Evolutionary conservation across 805 yeast species (phyloP), one percentile per base, ranked within the genome.

Genomic region (Candida endomychidarum): DNA sequence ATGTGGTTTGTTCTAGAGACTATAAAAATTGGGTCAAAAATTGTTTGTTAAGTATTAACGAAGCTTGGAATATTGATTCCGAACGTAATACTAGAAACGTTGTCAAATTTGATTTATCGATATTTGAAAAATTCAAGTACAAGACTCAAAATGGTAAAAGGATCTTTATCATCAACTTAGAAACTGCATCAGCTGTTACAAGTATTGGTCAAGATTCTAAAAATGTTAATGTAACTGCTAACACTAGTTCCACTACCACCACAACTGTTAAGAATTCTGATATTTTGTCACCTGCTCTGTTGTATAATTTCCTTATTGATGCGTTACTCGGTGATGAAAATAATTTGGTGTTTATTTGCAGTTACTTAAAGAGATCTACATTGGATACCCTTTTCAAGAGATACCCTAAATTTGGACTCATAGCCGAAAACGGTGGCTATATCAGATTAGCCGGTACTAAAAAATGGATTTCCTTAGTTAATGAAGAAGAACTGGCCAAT

Each of bases 361-460:
- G 89, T 47, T 76, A 78, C 32, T 74, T 81, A 53, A 80, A 80
- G 38, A 72, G 83, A 43, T 60, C 71, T 1, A 86, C 81, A 29
- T 63, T 90, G 54, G 86, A 83, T 45, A 70, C 86, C 40, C 63
- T 79, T 38, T 89, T 82, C 63, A 71, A 83, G 14, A 74, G 87
- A 49, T 73, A 80, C 3, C 78, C 83, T 1, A 77, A 78, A 28
- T 54, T 90, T 21, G 97, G 97, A 0, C 67, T 91, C 38, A 80
- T 91, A 47, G 95, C 96, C 1, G 98, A 90, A 60, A 82, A 83
- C 55, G 98, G 98, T 25, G 95, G 88, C 0, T 87, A 76, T 52
- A 72, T 91, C 23, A 81, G 76, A 56, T 53, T 78, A 14, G 73
- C 74, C 11, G 72, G 76, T 15, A 48, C 66, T 19, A 60, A 67